These are phyloP conservation scores for Pilaira anomala DNA, from an alignment of 192 early-diverging fungal species.

Conservation along the genomic window DNA sequence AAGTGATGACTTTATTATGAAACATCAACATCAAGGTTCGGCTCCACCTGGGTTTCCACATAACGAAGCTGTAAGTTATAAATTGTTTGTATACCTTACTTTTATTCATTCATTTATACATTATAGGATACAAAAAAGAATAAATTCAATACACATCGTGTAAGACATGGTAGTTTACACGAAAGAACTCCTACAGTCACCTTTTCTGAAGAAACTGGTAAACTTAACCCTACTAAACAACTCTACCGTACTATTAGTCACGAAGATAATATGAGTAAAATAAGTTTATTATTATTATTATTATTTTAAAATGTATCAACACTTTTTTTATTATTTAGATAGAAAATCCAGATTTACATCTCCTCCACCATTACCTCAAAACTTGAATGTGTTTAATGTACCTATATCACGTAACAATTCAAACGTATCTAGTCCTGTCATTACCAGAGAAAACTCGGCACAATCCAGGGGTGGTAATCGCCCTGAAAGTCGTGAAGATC, in stretches of 20 bases:
- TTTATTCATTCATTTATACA: background rate
- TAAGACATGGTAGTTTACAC: constrained; percentile 14
- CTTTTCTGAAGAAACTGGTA: constrained; percentile 10
- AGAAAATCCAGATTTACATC: constrained; percentile 13
- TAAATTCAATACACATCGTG: background rate
- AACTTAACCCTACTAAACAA: background rate
- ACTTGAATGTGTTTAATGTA: constrained; percentile 3
- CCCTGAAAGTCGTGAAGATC: background rate
- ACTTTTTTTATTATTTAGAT: background rate
- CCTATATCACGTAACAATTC: constrained; percentile 28
- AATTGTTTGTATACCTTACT: background rate
- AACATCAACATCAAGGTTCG: background rate
- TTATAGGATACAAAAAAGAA: background rate
- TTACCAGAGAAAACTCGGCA: constrained; percentile 8
- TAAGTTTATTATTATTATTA: background rate
- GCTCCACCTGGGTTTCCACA: background rate
- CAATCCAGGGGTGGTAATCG: constrained; percentile 3
- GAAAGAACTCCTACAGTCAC: constrained; percentile 12
- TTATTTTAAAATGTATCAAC: background rate
- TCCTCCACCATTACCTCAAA: background rate
- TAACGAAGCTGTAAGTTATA: background rate
- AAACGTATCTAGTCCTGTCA: background rate
- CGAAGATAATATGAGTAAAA: constrained; percentile 13
- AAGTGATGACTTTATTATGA: constrained; percentile 9
- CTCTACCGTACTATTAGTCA: constrained; percentile 11